These are phyloP conservation scores for Diaporthe helianthi DNA, from an alignment of 2,329 filamentous ascomycete genomes.

Conservation along the genomic window DNA sequence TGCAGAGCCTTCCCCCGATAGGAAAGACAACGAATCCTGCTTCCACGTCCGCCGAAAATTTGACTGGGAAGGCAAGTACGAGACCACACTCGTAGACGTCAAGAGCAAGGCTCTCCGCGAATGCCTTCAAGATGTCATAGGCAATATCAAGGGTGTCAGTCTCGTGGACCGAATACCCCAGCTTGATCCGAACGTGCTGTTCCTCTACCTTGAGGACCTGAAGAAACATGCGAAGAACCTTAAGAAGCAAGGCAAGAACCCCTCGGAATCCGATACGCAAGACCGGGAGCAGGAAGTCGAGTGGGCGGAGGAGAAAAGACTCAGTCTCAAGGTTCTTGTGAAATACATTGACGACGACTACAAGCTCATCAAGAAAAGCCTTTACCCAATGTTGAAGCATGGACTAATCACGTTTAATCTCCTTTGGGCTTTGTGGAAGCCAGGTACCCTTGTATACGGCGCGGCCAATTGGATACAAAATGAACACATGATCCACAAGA, in stretches of 20 bases:
- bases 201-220: slow-evolving; percentile 80
- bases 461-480: slow-evolving; percentile 79
- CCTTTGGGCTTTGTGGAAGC: slow-evolving; percentile 88
- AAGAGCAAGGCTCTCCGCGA: slow-evolving; percentile 82
- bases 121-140: slow-evolving; percentile 74
- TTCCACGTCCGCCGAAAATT: slow-evolving; percentile 86
- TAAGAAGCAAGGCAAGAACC: slow-evolving; percentile 57
- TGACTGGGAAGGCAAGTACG: slow-evolving; percentile 83
- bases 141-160: slow-evolving; percentile 78
- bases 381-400: slow-evolving; percentile 81
- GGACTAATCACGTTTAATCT: slow-evolving; percentile 89
- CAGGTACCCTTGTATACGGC: slow-evolving; percentile 79
- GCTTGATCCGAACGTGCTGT: slow-evolving; percentile 74
- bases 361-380: slow-evolving; percentile 74
- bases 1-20: slow-evolving; percentile 51
- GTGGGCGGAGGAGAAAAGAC: slow-evolving; percentile 62
- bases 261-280: slow-evolving; percentile 55
- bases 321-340: slow-evolving; percentile 68
- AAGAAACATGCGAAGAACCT: slow-evolving; percentile 68
- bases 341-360: slow-evolving; percentile 69
- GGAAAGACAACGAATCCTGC: slow-evolving; percentile 76
- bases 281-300: slow-evolving; percentile 68
- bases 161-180: slow-evolving; percentile 81
- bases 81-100: slow-evolving; percentile 77
- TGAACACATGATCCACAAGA: slow-evolving; percentile 82